phyloP scores from a whole-genome alignment of 306 rosid genomes.

The barrel medic (Medicago truncatula) region MtrunA17r5.0-ANR NC_053044.1:38281001-38281500 shows the following conservation, averaged over 20 bases:
- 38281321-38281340: slow-evolving; percentile 32
- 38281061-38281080: slow-evolving; percentile 65
- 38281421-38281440: slow-evolving; percentile 42
- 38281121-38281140: slow-evolving; percentile 64
- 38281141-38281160: slow-evolving; percentile 56
- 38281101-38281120: slow-evolving; percentile 54
- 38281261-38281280: slow-evolving; percentile 42
- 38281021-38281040: slow-evolving; percentile 65
- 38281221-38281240: slow-evolving; percentile 46
- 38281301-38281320: slow-evolving; percentile 45
- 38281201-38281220: slow-evolving; percentile 71
- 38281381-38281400: slow-evolving; percentile 36
- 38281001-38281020: slow-evolving; percentile 66
- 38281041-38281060: slow-evolving; percentile 77
- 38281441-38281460: slow-evolving; percentile 44
- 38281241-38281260: slow-evolving; percentile 57
- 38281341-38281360: slow-evolving; percentile 32
- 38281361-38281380: slow-evolving; percentile 35
- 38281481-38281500: slow-evolving; percentile 46
- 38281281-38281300: slow-evolving; percentile 34
- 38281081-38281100: slow-evolving; percentile 81
- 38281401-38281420: slow-evolving; percentile 39
- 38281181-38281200: slow-evolving; percentile 70
- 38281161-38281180: slow-evolving; percentile 78
- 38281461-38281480: slow-evolving; percentile 42